Evolutionary conservation across 192 early-diverging fungal species (phyloP).

Genomic region (Radiomyces spectabilis): DNA sequence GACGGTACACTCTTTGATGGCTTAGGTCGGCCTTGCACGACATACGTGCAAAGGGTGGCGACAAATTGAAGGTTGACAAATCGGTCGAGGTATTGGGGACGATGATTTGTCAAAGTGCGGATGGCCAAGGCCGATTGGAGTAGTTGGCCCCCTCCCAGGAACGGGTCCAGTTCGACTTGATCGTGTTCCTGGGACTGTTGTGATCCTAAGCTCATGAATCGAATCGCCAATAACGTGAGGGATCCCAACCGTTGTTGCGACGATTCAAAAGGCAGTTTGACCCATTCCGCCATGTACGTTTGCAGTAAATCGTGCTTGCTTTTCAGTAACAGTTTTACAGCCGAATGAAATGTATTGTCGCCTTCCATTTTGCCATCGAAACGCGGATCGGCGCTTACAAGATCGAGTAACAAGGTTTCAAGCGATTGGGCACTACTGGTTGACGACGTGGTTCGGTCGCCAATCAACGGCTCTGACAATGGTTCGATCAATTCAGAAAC

Average conservation of each 20-base stretch:
- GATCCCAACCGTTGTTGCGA: neutral
- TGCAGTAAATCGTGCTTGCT: slow-evolving; percentile 9
- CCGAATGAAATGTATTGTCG: slow-evolving; percentile 6
- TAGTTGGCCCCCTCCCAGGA: slow-evolving; percentile 10
- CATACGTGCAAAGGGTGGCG: slow-evolving; percentile 5
- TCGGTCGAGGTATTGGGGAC: neutral
- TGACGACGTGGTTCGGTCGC: too few species aligned
- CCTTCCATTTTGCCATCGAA: slow-evolving; percentile 17
- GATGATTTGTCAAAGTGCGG: neutral
- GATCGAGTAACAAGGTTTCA: neutral
- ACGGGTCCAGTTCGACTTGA: slow-evolving; percentile 7
- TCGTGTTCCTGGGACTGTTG: neutral
- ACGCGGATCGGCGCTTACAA: slow-evolving; percentile 5
- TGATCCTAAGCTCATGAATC: neutral
- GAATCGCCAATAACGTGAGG: neutral
- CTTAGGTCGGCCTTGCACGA: slow-evolving; percentile 9
- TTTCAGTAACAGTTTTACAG: slow-evolving; percentile 7
- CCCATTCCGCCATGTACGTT: slow-evolving; percentile 9
- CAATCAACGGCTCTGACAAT: too few species aligned
- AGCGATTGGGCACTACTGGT: too few species aligned
- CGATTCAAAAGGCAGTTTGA: too few species aligned
- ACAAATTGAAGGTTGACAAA: slow-evolving; percentile 5
- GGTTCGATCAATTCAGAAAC: too few species aligned
- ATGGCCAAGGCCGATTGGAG: slow-evolving; percentile 10
- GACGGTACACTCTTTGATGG: neutral